Base-by-base conservation (phyloP, 306 rosid species). In the Benincasa hispida region DNA sequence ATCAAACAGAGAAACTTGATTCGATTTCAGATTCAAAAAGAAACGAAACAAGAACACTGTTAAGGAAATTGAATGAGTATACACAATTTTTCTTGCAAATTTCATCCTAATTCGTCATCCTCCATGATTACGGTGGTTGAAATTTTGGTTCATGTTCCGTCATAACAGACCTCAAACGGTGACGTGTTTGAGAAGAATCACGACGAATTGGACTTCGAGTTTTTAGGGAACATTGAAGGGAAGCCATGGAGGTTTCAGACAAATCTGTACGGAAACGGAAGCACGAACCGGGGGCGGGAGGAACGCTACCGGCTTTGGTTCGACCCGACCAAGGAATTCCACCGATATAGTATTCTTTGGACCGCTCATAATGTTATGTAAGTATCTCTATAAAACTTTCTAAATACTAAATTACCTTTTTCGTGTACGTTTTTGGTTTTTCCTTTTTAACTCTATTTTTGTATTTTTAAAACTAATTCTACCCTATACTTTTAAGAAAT, bases 181-280 rank as follows among this genome's bases (percentile, higher is more conserved):
- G 98, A 90, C 51, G 90, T 90, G 50, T 94, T 90, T 30, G 89
- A 90, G 87, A 94, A 94, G 82, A 76, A 69, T 12, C 99, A 94
- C 79, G 99, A 94, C 32, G 99, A 94, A 76, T 78, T 94, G 81
- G 99, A 94, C 86, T 92, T 94, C 28, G 99, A 94, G 82, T 94
- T 94, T 77, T 72, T 94, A 58, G 99, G 99, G 1, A 94, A 92
- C 82, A 35, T 87, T 1, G 88, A 81, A 22, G 93, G 98, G 28
- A 89, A 94, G 79, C 95, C 99, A 18, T 94, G 99, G 99, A 77
- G 93, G 82, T 94, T 94, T 70, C 99, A 94, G 84, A 94, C 99
- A 15, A 94, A 94, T 57, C 61, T 92, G 56, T 94, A 94, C 72
- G 99, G 99, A 17, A 92, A 92, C 56, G 99, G 98, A 3, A 94